Percentiles rank a stretch among this genome's conserved stretches.
Evolutionary conservation across 371 early-diverging fungal genomes (phyloP).

Genomic region (Rhizomucor pusillus): DNA sequence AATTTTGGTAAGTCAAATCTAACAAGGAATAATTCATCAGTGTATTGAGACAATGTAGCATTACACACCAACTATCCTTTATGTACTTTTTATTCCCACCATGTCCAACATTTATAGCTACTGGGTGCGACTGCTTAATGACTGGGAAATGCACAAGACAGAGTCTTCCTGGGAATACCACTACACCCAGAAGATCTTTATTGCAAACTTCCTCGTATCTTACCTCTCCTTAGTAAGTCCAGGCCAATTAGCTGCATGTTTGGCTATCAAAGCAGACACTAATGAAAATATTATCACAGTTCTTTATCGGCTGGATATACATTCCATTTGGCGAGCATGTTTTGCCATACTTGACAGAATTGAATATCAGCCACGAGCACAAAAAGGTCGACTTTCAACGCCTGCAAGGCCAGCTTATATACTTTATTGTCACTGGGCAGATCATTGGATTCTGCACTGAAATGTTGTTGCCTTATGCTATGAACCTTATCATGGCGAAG

Average conservation of each 20-base stretch:
- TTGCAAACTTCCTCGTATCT: constrained; percentile 78
- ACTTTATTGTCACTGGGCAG: constrained; percentile 84
- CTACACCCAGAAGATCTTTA: constrained; percentile 80
- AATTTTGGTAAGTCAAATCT: constrained; percentile 27
- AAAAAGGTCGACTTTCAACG: constrained; percentile 57
- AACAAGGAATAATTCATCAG: background rate
- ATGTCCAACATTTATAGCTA: constrained; percentile 66
- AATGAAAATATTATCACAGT: too few relatives aligned
- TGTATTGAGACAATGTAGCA: constrained; percentile 35
- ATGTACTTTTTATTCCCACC: constrained; percentile 72
- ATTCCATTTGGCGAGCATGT: constrained; percentile 72
- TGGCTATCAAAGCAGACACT: too few relatives aligned
- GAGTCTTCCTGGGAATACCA: constrained; percentile 68
- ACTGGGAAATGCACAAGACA: constrained; percentile 84
- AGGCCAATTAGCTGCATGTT: too few relatives aligned
- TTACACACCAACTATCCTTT: constrained; percentile 72
- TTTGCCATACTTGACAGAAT: constrained; percentile 34
- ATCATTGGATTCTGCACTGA: constrained; percentile 73
- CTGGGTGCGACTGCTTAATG: constrained; percentile 62
- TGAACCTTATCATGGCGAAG: constrained; percentile 41
- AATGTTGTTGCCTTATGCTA: constrained; percentile 67
- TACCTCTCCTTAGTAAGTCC: constrained; percentile 70
- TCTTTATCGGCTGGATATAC: constrained; percentile 84
- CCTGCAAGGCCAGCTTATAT: constrained; percentile 69
- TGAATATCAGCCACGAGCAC: constrained; percentile 44